phyloP scores from a whole-genome alignment of 2,329 filamentous ascomycete genomes.

The Aspergillus sergii region DNA sequence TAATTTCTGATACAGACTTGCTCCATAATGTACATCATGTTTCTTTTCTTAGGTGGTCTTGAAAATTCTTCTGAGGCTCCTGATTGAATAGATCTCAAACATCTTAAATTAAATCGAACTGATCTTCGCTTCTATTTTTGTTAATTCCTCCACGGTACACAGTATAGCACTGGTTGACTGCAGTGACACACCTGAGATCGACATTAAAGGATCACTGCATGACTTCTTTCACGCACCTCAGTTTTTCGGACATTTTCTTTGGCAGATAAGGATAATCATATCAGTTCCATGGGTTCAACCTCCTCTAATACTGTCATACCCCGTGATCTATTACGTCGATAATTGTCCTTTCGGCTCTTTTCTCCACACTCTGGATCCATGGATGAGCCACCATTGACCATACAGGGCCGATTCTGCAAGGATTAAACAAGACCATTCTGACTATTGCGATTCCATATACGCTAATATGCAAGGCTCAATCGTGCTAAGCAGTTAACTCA shows the following conservation, averaged over 20 bases:
- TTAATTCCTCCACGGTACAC: neutral
- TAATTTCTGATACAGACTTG: neutral
- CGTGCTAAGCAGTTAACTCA: neutral
- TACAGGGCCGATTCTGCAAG: neutral
- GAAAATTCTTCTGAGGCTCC: neutral
- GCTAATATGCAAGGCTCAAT: neutral
- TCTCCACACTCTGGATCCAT: neutral
- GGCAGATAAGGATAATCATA: neutral
- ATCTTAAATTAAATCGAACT: neutral
- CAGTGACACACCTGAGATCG: neutral
- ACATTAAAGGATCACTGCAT: slow-evolving; percentile 2
- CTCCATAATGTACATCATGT: neutral
- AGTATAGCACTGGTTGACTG: neutral
- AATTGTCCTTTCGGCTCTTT: neutral
- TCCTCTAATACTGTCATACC: neutral
- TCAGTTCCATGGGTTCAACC: neutral
- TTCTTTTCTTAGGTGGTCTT: neutral
- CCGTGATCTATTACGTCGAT: neutral
- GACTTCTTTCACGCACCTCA: neutral
- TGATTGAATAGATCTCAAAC: neutral
- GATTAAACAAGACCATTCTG: neutral
- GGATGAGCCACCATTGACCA: neutral
- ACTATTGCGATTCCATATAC: neutral
- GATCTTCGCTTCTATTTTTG: slow-evolving; percentile 3
- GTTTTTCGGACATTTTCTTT: neutral